These are phyloP conservation scores for Globisporangium nodosum DNA, from an alignment of 352 stramenopile genomes.

Conservation along the genomic window DNA sequence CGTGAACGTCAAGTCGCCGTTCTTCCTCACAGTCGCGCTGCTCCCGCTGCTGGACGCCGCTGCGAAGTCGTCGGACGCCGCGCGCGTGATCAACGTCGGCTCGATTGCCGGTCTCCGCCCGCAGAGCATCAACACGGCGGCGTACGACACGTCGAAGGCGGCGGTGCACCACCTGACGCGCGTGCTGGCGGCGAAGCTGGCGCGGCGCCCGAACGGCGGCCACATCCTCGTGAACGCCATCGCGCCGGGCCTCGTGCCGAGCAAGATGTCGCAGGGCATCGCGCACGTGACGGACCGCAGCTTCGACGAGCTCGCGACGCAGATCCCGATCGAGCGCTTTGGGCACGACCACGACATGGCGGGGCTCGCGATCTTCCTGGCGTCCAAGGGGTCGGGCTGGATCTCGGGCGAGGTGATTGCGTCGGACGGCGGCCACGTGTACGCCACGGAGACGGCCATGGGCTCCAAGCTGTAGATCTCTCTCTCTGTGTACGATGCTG, in stretches of 20 bases:
- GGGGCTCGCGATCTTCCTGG: constrained; percentile 89
- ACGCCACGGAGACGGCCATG: constrained; percentile 37
- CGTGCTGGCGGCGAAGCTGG: constrained; percentile 89
- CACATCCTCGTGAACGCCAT: constrained; percentile 96
- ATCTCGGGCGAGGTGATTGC: constrained; percentile 90
- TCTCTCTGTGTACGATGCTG: no score
- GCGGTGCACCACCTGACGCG: constrained; percentile 93
- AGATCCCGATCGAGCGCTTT: constrained; percentile 79
- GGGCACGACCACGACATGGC: constrained; percentile 91
- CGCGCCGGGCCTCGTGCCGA: constrained; percentile 89
- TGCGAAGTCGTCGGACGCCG: constrained; percentile 31
- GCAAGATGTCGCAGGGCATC: constrained; percentile 86
- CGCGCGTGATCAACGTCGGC: constrained; percentile 73
- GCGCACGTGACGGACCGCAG: constrained; percentile 31
- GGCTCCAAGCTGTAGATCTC: constrained; percentile 21
- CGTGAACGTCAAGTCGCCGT: constrained; percentile 94
- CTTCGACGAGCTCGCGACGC: constrained; percentile 56
- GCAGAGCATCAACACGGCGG: constrained; percentile 86
- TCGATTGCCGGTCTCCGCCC: constrained; percentile 73
- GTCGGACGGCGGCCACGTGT: constrained; percentile 86
- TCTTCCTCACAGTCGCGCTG: constrained; percentile 89
- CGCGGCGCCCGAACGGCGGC: constrained; percentile 60
- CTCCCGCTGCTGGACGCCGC: constrained; percentile 86
- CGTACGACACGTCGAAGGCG: constrained; percentile 95
- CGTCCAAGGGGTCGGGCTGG: constrained; percentile 85